These are phyloP conservation scores for Huntiella savannae DNA, from an alignment of 2,329 filamentous ascomycete species.

Conservation along the genomic window DNA sequence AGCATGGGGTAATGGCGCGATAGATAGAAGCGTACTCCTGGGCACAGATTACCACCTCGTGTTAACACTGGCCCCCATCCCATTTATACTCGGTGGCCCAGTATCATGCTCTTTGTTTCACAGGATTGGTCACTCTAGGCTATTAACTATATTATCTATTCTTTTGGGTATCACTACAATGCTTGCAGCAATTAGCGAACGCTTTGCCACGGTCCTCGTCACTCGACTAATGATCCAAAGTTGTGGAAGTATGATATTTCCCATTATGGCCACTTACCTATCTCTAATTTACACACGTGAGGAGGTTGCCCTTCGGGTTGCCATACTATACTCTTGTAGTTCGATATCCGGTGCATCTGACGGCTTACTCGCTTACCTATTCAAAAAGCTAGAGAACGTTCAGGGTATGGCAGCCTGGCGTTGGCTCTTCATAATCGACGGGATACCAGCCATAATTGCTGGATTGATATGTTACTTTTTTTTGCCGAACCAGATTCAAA, in stretches of 20 bases:
- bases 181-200: too few species aligned
- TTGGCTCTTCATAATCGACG: slow-evolving; percentile 1
- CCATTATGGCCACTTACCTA: not conserved
- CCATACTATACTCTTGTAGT: not conserved
- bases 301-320: not conserved
- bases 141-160: too few species aligned
- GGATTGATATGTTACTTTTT: not conserved
- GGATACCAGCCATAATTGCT: not conserved
- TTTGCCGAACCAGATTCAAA: not conserved
- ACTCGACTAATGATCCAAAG: too few species aligned
- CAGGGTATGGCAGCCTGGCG: not conserved
- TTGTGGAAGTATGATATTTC: not conserved
- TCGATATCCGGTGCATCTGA: not conserved
- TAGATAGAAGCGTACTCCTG: too few species aligned
- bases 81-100: too few species aligned
- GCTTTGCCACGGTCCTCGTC: too few species aligned
- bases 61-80: too few species aligned
- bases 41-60: too few species aligned
- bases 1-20: too few species aligned
- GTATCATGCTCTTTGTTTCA: too few species aligned
- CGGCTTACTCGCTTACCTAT: not conserved
- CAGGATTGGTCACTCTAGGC: too few species aligned
- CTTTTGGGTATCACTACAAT: too few species aligned
- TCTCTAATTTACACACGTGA: not conserved
- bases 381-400: not conserved